These are phyloP conservation scores for Daedaleopsis sinensis DNA, from an alignment of 768 basidiomycete genomes.

Conservation along the genomic window DNA sequence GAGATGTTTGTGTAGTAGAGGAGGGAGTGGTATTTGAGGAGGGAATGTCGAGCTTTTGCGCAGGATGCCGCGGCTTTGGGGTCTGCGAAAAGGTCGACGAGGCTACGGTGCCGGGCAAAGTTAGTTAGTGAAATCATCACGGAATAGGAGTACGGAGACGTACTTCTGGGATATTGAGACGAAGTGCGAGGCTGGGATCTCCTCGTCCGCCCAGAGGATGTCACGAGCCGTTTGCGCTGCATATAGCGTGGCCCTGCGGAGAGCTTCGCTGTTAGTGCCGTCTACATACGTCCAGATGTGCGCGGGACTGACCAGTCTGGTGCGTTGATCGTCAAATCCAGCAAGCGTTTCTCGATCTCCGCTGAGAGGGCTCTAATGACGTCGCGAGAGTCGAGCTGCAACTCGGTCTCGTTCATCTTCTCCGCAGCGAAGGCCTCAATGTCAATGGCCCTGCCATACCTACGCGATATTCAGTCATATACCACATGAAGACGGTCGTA, in stretches of 20 bases:
- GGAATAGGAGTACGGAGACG: not conserved
- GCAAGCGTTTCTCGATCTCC: slow-evolving; percentile 66
- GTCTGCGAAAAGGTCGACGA: slow-evolving; percentile 82
- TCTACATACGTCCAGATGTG: not conserved
- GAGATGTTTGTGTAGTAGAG: slow-evolving; percentile 78
- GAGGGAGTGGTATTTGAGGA: slow-evolving; percentile 87
- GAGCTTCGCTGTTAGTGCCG: not conserved
- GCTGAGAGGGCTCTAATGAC: slow-evolving; percentile 87
- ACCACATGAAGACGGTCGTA: not conserved
- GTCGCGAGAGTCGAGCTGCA: slow-evolving; percentile 51
- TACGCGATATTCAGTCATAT: slow-evolving; percentile 33
- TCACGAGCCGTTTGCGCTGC: slow-evolving; percentile 89
- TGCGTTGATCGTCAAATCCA: slow-evolving; percentile 84
- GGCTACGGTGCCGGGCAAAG: slow-evolving; percentile 41
- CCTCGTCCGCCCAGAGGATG: slow-evolving; percentile 75
- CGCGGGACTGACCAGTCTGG: slow-evolving; percentile 79
- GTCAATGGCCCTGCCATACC: slow-evolving; percentile 81
- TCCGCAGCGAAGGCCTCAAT: slow-evolving; percentile 73
- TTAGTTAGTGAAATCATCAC: not conserved
- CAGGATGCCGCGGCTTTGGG: slow-evolving; percentile 59
- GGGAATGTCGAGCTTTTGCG: slow-evolving; percentile 56
- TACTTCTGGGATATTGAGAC: slow-evolving; percentile 88
- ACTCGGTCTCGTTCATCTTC: slow-evolving; percentile 54
- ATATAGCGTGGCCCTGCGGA: slow-evolving; percentile 79
- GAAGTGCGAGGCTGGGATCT: slow-evolving; percentile 75